Evolutionary conservation across 2,329 filamentous ascomycete species (phyloP).

Genomic region (Monosporascus sp.): DNA sequence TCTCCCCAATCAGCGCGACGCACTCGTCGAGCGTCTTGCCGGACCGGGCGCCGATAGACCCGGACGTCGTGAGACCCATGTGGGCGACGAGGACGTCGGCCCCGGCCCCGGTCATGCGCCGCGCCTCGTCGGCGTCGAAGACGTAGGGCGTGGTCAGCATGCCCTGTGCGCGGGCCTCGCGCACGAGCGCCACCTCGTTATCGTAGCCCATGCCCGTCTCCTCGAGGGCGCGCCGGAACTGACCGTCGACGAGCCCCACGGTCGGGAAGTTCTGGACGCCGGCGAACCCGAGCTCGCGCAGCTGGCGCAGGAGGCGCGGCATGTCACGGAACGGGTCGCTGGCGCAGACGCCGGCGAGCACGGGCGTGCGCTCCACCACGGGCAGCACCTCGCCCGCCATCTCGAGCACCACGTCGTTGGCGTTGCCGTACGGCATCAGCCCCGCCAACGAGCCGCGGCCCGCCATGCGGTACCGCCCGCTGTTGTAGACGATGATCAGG

Average conservation of each 20-base stretch:
- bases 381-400: conserved; percentile 67
- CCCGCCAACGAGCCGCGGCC: conserved; percentile 64
- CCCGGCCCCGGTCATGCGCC: conserved; percentile 57
- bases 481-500: conserved; percentile 69
- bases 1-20: conserved; percentile 55
- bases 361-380: conserved; percentile 57
- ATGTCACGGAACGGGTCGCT: conserved; percentile 66
- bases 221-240: conserved; percentile 62
- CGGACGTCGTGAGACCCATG: conserved; percentile 61
- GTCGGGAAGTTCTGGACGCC: conserved; percentile 73
- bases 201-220: conserved; percentile 68
- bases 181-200: conserved; percentile 62
- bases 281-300: conserved; percentile 59
- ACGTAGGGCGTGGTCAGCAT: conserved; percentile 67
- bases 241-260: conserved; percentile 63
- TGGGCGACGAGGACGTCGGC: conserved; percentile 65
- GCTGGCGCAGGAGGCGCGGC: conserved; percentile 51
- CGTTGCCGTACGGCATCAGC: conserved; percentile 66
- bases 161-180: conserved; percentile 51
- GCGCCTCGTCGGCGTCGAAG: conserved; percentile 57
- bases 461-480: conserved; percentile 68
- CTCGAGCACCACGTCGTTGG: conserved; percentile 63
- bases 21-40: conserved; percentile 61
- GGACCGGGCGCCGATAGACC: conserved; percentile 58
- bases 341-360: conserved; percentile 66